Conservation (phyloP, 768 basidiomycete species). For the Lentinus tigrinus region DNA sequence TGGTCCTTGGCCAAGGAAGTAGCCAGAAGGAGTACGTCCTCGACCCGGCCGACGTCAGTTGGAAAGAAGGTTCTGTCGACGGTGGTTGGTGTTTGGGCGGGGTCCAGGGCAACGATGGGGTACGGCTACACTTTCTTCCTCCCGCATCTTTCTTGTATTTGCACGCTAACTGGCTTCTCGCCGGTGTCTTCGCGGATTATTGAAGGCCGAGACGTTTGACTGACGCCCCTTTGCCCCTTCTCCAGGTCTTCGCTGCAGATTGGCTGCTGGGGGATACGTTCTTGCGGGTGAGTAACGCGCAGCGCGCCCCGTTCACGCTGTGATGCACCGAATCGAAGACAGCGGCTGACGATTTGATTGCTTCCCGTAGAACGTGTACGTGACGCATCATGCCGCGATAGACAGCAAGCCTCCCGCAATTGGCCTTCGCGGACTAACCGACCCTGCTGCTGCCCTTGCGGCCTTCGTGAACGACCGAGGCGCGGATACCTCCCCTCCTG, state of each 20-base stretch:
- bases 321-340: neutral
- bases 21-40: constrained; percentile 39
- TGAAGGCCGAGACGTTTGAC: neutral
- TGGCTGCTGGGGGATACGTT: constrained; percentile 64
- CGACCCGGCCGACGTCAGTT: constrained; percentile 53
- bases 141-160: neutral
- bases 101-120: constrained; percentile 51
- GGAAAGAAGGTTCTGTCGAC: constrained; percentile 40
- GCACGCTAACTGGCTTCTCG: neutral
- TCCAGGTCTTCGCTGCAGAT: constrained; percentile 52
- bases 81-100: constrained; percentile 58
- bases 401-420: constrained; percentile 39
- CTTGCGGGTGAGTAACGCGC: constrained; percentile 41
- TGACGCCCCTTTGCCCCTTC: constrained; percentile 3
- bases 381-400: constrained; percentile 44
- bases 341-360: constrained; percentile 10
- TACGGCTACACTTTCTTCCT: constrained; percentile 23
- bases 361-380: constrained; percentile 49
- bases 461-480: constrained; percentile 45
- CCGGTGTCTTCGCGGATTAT: constrained; percentile 1
- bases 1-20: constrained; percentile 42
- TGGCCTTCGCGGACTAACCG: constrained; percentile 46
- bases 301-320: neutral
- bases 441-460: constrained; percentile 34
- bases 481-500: constrained; percentile 33